Conservation (phyloP, 2,329 filamentous ascomycete genomes). For the Fusarium nematophilum region DNA sequence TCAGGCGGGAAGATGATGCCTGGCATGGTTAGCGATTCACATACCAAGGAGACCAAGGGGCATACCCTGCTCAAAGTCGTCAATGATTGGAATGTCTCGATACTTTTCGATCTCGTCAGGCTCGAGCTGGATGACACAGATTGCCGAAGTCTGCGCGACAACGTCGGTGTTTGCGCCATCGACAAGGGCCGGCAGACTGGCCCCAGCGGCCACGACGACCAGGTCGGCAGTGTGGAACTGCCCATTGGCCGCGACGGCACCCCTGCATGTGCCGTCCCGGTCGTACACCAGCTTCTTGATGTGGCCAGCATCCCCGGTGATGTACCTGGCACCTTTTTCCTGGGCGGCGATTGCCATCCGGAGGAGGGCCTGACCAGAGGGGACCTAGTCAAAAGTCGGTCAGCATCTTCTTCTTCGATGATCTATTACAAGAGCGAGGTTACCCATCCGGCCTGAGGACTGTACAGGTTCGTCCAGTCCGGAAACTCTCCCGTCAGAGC, state of each 20-base stretch:
- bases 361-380: constrained; percentile 43
- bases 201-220: constrained; percentile 73
- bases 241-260: constrained; percentile 62
- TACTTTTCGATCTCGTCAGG: constrained; percentile 66
- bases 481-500: constrained; percentile 42
- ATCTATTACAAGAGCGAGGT: too few species aligned
- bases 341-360: constrained; percentile 47
- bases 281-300: constrained; percentile 41
- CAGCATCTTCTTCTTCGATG: too few species aligned
- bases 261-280: constrained; percentile 46
- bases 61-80: constrained; percentile 44
- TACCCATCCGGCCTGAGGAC: constrained; percentile 48
- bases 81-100: constrained; percentile 51
- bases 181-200: constrained; percentile 72
- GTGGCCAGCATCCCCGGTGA: constrained; percentile 42
- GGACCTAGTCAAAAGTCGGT: constrained; percentile 20
- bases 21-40: constrained; percentile 42
- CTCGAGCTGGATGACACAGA: constrained; percentile 72
- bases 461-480: constrained; percentile 45
- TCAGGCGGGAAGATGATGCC: constrained; percentile 67
- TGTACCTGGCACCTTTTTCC: constrained; percentile 43
- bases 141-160: constrained; percentile 71
- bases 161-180: constrained; percentile 69
- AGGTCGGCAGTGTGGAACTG: constrained; percentile 65
- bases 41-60: fast-evolving